Conservation (phyloP, 1,284 basidiomycete species). For the Papiliotrema flavescens region DNA sequence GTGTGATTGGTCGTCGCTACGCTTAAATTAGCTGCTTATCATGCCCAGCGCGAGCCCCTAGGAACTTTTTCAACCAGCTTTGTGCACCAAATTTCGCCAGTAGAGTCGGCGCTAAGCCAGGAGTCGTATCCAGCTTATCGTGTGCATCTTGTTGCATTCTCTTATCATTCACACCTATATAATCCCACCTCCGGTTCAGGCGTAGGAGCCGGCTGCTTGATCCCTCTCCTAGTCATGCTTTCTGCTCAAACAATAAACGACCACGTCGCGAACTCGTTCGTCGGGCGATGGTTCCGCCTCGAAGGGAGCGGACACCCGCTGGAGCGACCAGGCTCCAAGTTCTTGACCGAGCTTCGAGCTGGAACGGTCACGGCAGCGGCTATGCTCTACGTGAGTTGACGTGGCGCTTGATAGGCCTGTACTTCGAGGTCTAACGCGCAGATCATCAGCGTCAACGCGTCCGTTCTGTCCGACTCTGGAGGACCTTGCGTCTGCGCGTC, state of each 20-base stretch:
- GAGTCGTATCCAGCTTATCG: not conserved
- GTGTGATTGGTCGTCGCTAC: too few species aligned
- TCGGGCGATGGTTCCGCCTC: conserved; percentile 77
- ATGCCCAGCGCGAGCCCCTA: too few species aligned
- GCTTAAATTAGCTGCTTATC: too few species aligned
- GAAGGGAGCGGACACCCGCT: conserved; percentile 75
- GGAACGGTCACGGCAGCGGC: conserved; percentile 76
- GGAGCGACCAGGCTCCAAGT: conserved; percentile 70
- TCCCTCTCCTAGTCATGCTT: not conserved
- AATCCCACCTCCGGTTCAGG: too few species aligned
- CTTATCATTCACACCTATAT: too few species aligned
- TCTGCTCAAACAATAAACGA: conserved; percentile 39
- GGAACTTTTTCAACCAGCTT: too few species aligned
- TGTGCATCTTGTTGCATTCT: not conserved
- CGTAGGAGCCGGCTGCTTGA: too few species aligned
- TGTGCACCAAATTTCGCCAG: too few species aligned
- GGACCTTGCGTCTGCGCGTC: conserved; percentile 72
- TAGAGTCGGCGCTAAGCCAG: too few species aligned
- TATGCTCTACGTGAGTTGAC: conserved; percentile 42
- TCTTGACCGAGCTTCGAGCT: conserved; percentile 76
- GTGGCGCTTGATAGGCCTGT: not conserved
- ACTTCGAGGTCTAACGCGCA: not conserved
- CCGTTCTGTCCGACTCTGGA: conserved; percentile 70
- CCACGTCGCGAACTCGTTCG: conserved; percentile 60
- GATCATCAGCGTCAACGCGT: conserved; percentile 47